phyloP scores from a whole-genome alignment of 2,329 filamentous ascomycete species.

The Verticillium alfalfae region DNA sequence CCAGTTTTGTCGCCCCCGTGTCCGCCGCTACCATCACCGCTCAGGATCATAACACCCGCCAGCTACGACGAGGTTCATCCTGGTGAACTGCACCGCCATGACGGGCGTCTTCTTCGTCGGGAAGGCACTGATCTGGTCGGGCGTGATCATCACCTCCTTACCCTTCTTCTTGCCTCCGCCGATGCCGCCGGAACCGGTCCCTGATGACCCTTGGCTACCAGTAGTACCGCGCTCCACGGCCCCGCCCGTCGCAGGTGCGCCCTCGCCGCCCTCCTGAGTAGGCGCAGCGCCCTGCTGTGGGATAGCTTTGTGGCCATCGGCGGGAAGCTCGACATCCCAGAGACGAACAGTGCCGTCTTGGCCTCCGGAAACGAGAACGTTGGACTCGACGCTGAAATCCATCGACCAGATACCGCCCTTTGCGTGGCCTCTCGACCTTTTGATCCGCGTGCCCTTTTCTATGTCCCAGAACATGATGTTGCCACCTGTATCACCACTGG shows the following conservation, averaged over 20 bases:
- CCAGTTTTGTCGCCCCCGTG: conserved; percentile 4
- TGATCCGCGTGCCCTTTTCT: conserved; percentile 76
- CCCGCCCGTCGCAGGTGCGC: conserved; percentile 33
- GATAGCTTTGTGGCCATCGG: conserved; percentile 56
- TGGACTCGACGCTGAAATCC: conserved; percentile 90
- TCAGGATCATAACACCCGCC: conserved; percentile 65
- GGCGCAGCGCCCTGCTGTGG: conserved; percentile 21
- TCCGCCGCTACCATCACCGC: conserved; percentile 22
- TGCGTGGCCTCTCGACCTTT: conserved; percentile 88
- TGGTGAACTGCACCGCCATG: conserved; percentile 86
- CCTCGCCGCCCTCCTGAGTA: conserved; percentile 20
- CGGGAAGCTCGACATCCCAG: conserved; percentile 80
- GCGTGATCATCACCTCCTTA: conserved; percentile 84
- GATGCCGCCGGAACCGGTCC: conserved; percentile 17
- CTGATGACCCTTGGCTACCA: conserved; percentile 15
- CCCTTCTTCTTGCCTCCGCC: conserved; percentile 63
- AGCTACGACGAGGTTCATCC: conserved; percentile 90
- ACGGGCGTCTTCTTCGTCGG: conserved; percentile 95
- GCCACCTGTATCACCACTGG: conserved; percentile 81
- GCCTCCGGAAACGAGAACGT: conserved; percentile 81
- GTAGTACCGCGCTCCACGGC: conserved; percentile 15
- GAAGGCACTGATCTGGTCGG: conserved; percentile 92
- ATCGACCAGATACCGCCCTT: conserved; percentile 92
- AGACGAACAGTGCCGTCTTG: conserved; percentile 89
- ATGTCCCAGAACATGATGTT: conserved; percentile 95